These are phyloP conservation scores for Gynostemma pentaphyllum DNA, from an alignment of 306 rosid species.

Conservation along the genomic window DNA sequence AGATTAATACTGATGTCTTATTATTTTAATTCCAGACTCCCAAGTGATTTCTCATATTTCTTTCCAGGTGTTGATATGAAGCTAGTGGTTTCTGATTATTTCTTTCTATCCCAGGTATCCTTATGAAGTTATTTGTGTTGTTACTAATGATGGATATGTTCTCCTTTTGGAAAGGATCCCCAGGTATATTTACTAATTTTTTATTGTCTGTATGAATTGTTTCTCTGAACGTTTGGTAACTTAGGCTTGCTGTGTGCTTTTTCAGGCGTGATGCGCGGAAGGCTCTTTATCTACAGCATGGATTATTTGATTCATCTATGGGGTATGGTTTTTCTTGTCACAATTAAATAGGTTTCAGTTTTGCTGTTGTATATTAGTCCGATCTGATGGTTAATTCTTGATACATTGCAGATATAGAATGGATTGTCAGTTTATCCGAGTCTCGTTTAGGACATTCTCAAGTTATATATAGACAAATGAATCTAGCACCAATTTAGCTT, in stretches of 20 bases:
- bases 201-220: neutral
- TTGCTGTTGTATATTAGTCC: neutral
- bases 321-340: slow-evolving; percentile 50
- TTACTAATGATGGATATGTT: slow-evolving; percentile 83
- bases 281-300: slow-evolving; percentile 90
- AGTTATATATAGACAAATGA: neutral
- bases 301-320: slow-evolving; percentile 84
- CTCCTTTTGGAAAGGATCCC: slow-evolving; percentile 92
- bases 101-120: slow-evolving; percentile 49
- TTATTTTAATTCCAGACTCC: neutral
- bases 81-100: slow-evolving; percentile 29
- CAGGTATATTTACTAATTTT: slow-evolving; percentile 29
- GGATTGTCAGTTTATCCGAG: neutral
- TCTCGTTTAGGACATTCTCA: neutral
- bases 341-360: neutral
- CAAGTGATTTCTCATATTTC: slow-evolving; percentile 2
- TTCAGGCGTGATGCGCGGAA: slow-evolving; percentile 80
- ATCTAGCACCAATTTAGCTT: neutral
- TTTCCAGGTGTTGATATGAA: slow-evolving; percentile 58
- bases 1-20: slow-evolving; percentile 5
- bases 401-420: neutral
- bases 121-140: slow-evolving; percentile 78
- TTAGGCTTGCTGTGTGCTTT: slow-evolving; percentile 21
- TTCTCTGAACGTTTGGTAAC: neutral
- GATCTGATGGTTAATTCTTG: neutral